A percentile compares a stretch with the other conserved stretches of the same genome.
These are phyloP conservation scores for Cenococcum geophilum DNA, from an alignment of 495 filamentous ascomycete genomes.

Conservation along the genomic window DNA sequence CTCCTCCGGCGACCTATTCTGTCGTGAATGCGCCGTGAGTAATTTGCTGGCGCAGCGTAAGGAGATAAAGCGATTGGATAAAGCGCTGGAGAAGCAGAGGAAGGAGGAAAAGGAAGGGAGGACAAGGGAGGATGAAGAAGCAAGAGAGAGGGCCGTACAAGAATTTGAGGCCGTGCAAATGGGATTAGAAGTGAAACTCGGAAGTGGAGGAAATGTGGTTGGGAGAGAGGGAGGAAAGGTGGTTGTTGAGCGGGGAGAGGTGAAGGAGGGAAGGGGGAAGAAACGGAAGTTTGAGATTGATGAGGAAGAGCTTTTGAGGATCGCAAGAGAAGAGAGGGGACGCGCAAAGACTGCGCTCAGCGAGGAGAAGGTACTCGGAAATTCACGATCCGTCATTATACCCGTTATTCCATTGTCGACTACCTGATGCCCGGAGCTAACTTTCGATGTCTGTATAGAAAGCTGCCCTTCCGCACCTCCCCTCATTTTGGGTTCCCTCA, in stretches of 20 bases:
- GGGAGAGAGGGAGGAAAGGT: slow-evolving; percentile 43
- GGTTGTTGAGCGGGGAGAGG: slow-evolving; percentile 35
- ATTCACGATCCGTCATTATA: neutral
- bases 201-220: slow-evolving; percentile 35
- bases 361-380: slow-evolving; percentile 59
- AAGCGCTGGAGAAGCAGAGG: slow-evolving; percentile 53
- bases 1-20: slow-evolving; percentile 87
- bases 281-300: slow-evolving; percentile 83
- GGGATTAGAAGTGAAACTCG: slow-evolving; percentile 57
- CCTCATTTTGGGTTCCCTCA: slow-evolving; percentile 92
- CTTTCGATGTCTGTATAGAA: slow-evolving; percentile 35
- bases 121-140: slow-evolving; percentile 48
- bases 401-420: neutral
- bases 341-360: slow-evolving; percentile 62
- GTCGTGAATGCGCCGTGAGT: slow-evolving; percentile 85
- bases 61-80: slow-evolving; percentile 82
- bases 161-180: slow-evolving; percentile 51
- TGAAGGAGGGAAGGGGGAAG: slow-evolving; percentile 31
- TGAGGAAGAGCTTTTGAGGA: slow-evolving; percentile 67
- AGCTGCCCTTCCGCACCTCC: slow-evolving; percentile 54
- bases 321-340: slow-evolving; percentile 62
- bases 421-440: neutral
- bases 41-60: slow-evolving; percentile 87
- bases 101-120: slow-evolving; percentile 51
- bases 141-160: slow-evolving; percentile 43